Conservation (phyloP, 768 basidiomycete species). For the Coprinellus micaceus region DNA sequence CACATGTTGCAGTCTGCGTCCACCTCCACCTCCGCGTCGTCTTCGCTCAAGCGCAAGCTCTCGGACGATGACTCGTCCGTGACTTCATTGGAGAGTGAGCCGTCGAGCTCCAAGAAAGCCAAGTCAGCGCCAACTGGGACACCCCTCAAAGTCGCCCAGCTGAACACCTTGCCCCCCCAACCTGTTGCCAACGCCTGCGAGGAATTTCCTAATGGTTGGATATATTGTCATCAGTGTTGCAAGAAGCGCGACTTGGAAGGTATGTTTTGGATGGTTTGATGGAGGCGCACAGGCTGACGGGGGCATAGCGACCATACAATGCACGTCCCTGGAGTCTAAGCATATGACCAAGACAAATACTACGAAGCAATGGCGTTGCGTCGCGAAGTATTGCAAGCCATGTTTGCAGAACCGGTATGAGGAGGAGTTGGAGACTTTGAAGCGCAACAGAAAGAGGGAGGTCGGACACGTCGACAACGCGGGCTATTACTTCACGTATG, state of each 20-base stretch:
- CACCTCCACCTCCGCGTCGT: constrained; percentile 20
- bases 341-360: constrained; percentile 17
- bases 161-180: constrained; percentile 5
- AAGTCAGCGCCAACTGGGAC: constrained; percentile 21
- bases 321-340: constrained; percentile 27
- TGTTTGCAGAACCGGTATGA: constrained; percentile 71
- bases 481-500: constrained; percentile 52
- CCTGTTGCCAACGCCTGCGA: constrained; percentile 23
- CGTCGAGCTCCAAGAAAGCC: constrained; percentile 29
- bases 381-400: constrained; percentile 54
- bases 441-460: constrained; percentile 18
- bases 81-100: constrained; percentile 11
- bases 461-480: constrained; percentile 22
- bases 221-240: constrained; percentile 72
- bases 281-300: not conserved
- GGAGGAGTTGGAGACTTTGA: constrained; percentile 44
- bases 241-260: constrained; percentile 54
- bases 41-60: constrained; percentile 47
- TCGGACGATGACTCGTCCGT: constrained; percentile 28
- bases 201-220: constrained; percentile 38
- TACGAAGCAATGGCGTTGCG: constrained; percentile 42
- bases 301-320: constrained; percentile 30
- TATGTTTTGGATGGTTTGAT: constrained; percentile 23
- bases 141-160: constrained; percentile 18
- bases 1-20: constrained; percentile 7